Conservation (phyloP, 345 rosid genomes). For the Geranium rotundifolium region DNA sequence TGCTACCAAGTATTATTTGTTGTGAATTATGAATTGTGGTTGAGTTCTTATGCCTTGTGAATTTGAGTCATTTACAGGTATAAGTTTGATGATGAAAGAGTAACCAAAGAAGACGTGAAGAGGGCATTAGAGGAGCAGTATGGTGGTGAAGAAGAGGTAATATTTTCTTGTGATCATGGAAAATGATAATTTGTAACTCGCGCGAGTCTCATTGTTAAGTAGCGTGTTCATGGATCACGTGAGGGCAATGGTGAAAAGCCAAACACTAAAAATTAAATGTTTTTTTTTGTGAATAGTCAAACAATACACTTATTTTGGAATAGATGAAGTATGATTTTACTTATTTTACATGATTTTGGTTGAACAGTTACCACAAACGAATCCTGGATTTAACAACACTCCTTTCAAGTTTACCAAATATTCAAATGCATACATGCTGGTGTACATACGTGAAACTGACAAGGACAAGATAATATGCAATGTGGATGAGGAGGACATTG, state of each 20-base stretch:
- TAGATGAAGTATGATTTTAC: constrained; percentile 9
- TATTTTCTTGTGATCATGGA: neutral
- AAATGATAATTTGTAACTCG: neutral
- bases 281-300: no score
- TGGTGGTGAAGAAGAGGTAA: constrained; percentile 98
- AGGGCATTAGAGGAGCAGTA: constrained; percentile 96
- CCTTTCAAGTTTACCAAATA: constrained; percentile 86
- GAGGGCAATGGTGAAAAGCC: no score
- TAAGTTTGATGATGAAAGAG: constrained; percentile 96
- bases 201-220: no score
- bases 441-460: constrained; percentile 92
- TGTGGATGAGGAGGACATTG: constrained; percentile 96
- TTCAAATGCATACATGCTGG: constrained; percentile 99
- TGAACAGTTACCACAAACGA: constrained; percentile 72
- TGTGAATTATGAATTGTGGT: neutral
- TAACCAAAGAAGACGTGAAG: constrained; percentile 84
- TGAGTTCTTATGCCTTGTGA: neutral
- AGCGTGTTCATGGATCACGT: no score
- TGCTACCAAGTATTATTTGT: neutral
- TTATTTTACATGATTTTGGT: constrained; percentile 15
- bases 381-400: constrained; percentile 88
- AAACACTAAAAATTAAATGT: no score
- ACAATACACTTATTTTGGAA: no score
- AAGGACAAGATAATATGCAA: constrained; percentile 91
- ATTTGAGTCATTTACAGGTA: constrained; percentile 40